Percentiles rank a stretch among this genome's conserved stretches.
Evolutionary conservation across 306 rosid genomes (phyloP).

Genomic region (Mimosa pudica): DNA sequence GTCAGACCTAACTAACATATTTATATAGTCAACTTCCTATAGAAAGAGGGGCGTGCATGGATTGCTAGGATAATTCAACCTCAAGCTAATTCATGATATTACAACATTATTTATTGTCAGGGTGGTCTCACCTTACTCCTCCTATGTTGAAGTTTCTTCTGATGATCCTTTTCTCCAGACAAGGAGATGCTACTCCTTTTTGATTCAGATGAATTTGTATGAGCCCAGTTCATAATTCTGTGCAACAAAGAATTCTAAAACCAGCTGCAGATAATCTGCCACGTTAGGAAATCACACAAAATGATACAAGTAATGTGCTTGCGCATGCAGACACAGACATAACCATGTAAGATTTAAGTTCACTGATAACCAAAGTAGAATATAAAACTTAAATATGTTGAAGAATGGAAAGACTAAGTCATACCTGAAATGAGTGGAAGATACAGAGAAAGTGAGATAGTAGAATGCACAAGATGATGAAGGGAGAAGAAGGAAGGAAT

Average conservation of each 20-base stretch:
- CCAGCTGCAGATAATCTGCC: background rate
- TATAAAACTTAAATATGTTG: background rate
- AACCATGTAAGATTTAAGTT: background rate
- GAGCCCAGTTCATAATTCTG: conserved; percentile 48
- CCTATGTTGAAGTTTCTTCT: conserved; percentile 27
- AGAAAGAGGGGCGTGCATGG: background rate
- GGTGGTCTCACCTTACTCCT: conserved; percentile 45
- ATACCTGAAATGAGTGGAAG: conserved; percentile 19
- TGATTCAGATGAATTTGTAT: conserved; percentile 52
- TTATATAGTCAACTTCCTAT: background rate
- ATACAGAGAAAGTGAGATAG: background rate
- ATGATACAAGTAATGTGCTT: background rate
- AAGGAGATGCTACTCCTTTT: conserved; percentile 35
- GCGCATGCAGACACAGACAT: background rate
- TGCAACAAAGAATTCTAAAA: background rate
- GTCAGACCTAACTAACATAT: background rate
- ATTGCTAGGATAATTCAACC: background rate
- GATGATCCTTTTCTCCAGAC: conserved; percentile 51
- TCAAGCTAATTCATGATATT: background rate
- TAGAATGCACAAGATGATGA: background rate
- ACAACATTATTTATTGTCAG: background rate
- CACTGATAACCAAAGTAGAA: background rate
- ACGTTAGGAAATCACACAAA: background rate
- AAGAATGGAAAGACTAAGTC: background rate
- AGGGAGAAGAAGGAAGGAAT: background rate